phyloP scores from a whole-genome alignment of 1,284 basidiomycete genomes.

The Abortiporus biennis region DNA sequence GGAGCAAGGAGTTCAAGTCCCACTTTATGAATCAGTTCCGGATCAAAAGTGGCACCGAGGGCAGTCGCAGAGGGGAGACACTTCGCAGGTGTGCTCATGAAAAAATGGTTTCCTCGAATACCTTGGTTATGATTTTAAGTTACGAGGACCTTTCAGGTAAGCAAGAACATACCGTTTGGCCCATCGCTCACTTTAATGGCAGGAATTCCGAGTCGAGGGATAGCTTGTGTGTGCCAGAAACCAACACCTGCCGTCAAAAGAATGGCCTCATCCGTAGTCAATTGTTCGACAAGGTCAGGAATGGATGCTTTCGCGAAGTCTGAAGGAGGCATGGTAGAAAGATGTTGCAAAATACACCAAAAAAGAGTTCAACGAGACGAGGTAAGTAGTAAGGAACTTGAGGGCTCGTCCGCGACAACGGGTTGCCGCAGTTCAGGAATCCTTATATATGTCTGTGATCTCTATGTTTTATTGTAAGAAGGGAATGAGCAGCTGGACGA shows the following conservation, averaged over 20 bases:
- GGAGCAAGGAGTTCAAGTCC: conserved; percentile 62
- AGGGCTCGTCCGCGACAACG: too few species aligned
- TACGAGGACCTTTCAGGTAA: background rate
- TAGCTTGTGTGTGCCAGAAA: conserved; percentile 67
- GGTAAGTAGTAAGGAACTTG: too few species aligned
- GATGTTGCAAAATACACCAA: background rate
- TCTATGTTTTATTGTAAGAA: too few species aligned
- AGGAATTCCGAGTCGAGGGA: conserved; percentile 63
- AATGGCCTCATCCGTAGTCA: conserved; percentile 70
- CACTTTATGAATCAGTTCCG: conserved; percentile 54
- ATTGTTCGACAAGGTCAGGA: conserved; percentile 51
- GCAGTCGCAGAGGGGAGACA: conserved; percentile 63
- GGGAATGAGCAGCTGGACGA: too few species aligned
- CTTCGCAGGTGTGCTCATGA: conserved; percentile 49
- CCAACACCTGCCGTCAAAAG: conserved; percentile 65
- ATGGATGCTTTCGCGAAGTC: conserved; percentile 62
- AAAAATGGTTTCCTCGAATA: conserved; percentile 31
- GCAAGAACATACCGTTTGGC: conserved; percentile 50
- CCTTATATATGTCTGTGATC: too few species aligned
- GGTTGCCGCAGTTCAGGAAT: too few species aligned
- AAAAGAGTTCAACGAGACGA: too few species aligned
- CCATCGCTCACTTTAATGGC: conserved; percentile 75
- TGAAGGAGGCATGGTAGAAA: conserved; percentile 54
- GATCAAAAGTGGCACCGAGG: conserved; percentile 71
- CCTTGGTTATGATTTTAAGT: conserved; percentile 14